Percentiles rank a stretch among this genome's conserved stretches.
Evolutionary conservation across 1,284 basidiomycete genomes (phyloP).

Genomic region (Microbotryum violaceum): DNA sequence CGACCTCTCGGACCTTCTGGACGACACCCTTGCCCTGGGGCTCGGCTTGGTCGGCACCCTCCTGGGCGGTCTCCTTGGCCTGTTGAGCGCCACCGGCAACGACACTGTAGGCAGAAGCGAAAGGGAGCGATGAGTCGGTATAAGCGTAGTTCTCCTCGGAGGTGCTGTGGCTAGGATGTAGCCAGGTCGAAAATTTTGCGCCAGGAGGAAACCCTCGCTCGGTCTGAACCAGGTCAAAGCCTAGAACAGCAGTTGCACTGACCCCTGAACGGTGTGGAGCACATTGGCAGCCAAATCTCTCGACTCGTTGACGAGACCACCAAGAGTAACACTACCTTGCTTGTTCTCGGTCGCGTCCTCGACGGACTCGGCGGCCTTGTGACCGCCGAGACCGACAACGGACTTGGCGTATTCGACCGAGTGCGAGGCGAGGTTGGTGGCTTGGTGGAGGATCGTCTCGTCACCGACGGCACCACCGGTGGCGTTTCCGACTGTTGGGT

Average conservation of each 20-base stretch:
- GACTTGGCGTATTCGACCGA: conserved; percentile 26
- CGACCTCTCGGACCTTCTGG: conserved; percentile 20
- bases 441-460: conserved; percentile 18
- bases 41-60: conserved; percentile 14
- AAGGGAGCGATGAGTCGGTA: neutral
- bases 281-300: conserved; percentile 19
- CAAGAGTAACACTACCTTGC: conserved; percentile 16
- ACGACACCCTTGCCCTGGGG: conserved; percentile 21
- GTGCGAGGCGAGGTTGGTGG: conserved; percentile 12
- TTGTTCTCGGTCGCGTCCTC: conserved; percentile 8
- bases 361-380: conserved; percentile 4
- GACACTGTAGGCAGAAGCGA: conserved; percentile 1
- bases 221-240: neutral
- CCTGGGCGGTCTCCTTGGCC: conserved; percentile 23
- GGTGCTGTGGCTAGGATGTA: too few relatives aligned
- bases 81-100: conserved; percentile 18
- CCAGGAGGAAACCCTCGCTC: too few relatives aligned
- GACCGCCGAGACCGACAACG: conserved; percentile 9
- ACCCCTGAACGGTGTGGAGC: conserved; percentile 16
- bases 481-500: conserved; percentile 9
- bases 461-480: conserved; percentile 20
- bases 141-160: too few relatives aligned
- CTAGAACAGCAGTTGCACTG: neutral
- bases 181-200: too few relatives aligned
- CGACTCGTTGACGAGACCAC: conserved; percentile 19